Conservation (phyloP, 179 eudicot genomes). For the Spergularia azorica region DNA sequence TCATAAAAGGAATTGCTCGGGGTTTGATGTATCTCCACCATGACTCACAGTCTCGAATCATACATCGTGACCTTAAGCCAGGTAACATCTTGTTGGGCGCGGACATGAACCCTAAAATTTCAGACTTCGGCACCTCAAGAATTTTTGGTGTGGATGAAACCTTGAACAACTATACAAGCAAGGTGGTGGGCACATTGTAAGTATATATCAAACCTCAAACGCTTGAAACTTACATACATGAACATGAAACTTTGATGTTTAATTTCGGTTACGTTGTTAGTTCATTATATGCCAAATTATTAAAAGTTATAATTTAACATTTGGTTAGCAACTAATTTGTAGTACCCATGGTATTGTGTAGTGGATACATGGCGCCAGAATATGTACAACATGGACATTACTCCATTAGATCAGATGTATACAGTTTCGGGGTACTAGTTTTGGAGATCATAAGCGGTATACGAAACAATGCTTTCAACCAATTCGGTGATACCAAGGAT, state of each 20-base stretch:
- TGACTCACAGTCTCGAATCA: conserved; percentile 46
- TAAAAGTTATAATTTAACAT: too few species aligned
- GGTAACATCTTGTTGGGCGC: conserved; percentile 44
- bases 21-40: conserved; percentile 52
- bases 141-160: conserved; percentile 35
- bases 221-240: too few species aligned
- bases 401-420: background rate
- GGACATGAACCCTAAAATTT: conserved; percentile 48
- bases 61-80: conserved; percentile 53
- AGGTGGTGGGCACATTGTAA: conserved; percentile 53
- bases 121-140: conserved; percentile 58
- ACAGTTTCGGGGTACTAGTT: background rate
- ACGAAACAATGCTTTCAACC: background rate
- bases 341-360: too few species aligned
- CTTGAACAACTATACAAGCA: conserved; percentile 32
- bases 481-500: background rate
- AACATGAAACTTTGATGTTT: too few species aligned
- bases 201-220: background rate
- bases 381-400: background rate
- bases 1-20: conserved; percentile 42
- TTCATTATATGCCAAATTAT: too few species aligned
- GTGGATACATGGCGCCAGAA: too few species aligned
- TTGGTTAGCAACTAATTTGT: too few species aligned
- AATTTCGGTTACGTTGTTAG: too few species aligned
- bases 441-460: background rate